These are phyloP conservation scores for Curvularia hawaiiensis DNA, from an alignment of 2,329 filamentous ascomycete species.

Conservation along the genomic window DNA sequence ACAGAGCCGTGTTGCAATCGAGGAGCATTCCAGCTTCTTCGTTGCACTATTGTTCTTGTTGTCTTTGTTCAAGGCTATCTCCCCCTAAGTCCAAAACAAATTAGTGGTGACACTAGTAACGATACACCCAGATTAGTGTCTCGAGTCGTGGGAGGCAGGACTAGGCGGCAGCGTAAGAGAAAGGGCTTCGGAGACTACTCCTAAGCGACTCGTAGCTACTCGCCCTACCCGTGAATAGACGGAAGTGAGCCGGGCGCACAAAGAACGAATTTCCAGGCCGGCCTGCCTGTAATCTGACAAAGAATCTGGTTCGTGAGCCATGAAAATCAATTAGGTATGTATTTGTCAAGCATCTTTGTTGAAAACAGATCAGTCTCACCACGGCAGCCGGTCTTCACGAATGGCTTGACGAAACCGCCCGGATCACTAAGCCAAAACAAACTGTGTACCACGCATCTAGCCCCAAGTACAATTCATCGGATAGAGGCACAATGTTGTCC, in stretches of 20 bases:
- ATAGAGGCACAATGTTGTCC: background rate
- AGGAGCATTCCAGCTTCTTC: background rate
- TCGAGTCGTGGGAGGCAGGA: background rate
- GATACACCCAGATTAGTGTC: background rate
- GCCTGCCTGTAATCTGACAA: background rate
- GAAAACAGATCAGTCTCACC: background rate
- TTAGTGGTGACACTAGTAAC: background rate
- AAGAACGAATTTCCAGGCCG: background rate
- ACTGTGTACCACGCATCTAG: background rate
- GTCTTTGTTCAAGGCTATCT: background rate
- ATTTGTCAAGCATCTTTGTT: background rate
- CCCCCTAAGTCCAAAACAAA: background rate
- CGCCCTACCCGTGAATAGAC: background rate
- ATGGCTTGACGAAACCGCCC: background rate
- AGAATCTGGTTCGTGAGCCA: background rate
- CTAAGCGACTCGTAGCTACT: background rate
- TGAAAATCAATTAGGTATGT: background rate
- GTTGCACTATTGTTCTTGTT: background rate
- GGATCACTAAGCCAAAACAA: background rate
- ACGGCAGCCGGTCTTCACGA: too few relatives aligned
- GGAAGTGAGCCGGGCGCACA: background rate
- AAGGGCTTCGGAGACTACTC: background rate
- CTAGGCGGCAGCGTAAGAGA: background rate
- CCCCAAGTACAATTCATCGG: background rate
- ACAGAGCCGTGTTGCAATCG: background rate